These are phyloP conservation scores for Sporothrix inflata DNA, from an alignment of 2,329 filamentous ascomycete genomes.

Conservation along the genomic window DNA sequence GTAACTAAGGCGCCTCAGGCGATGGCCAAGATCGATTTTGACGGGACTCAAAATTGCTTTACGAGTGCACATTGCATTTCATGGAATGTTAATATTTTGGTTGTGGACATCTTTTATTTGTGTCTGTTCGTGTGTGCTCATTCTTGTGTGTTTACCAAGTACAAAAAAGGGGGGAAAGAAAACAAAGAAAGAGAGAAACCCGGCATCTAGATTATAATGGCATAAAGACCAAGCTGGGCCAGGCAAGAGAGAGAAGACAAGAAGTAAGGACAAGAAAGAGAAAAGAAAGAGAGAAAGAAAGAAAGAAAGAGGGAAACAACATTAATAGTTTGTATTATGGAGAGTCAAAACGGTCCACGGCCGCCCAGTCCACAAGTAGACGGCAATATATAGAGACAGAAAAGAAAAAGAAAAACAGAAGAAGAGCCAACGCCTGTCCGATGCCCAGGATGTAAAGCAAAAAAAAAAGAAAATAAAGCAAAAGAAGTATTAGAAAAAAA, in stretches of 20 bases:
- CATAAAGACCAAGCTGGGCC: background rate
- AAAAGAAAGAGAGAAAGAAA: background rate
- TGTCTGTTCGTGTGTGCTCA: constrained; percentile 11
- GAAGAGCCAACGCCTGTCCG: constrained; percentile 17
- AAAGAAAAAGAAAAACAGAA: background rate
- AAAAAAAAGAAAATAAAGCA: background rate
- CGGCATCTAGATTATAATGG: background rate
- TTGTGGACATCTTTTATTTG: background rate
- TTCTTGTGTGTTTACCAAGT: background rate
- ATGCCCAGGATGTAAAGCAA: constrained; percentile 17
- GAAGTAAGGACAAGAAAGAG: background rate
- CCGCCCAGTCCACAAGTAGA: constrained; percentile 8
- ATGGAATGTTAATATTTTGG: background rate
- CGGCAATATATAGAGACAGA: constrained; percentile 3
- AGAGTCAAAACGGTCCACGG: constrained; percentile 1
- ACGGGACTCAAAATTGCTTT: too few species aligned
- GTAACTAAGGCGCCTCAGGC: too few species aligned
- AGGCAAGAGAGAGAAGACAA: background rate
- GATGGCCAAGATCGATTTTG: too few species aligned
- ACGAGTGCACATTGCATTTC: background rate
- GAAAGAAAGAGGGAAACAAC: background rate
- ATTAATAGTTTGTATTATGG: constrained; percentile 15
- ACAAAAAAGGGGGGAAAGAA: background rate
- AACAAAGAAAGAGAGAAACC: background rate
- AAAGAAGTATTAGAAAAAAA: background rate